phyloP scores from a whole-genome alignment of 2,329 filamentous ascomycete genomes.

The Clarireedia homoeocarpa region DNA sequence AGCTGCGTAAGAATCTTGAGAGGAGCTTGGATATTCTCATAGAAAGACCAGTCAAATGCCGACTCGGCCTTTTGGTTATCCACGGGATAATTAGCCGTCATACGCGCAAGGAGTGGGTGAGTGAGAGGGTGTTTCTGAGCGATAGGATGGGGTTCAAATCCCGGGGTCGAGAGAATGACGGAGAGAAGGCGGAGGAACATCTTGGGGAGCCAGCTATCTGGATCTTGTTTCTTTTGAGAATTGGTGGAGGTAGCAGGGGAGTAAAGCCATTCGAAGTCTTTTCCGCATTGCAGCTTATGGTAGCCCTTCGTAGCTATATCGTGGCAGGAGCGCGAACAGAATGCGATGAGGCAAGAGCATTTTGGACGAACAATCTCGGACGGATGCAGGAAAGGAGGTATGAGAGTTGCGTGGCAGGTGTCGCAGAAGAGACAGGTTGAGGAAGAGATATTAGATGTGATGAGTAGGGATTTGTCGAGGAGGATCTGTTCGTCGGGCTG shows the following conservation, averaged over 20 bases:
- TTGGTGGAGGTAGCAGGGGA: background rate
- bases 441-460: conserved; percentile 12
- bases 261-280: conserved; percentile 21
- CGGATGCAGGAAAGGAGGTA: conserved; percentile 10
- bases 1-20: conserved; percentile 18
- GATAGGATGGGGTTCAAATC: background rate
- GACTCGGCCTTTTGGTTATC: background rate
- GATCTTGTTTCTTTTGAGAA: background rate
- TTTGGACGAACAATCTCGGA: conserved; percentile 1
- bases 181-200: conserved; percentile 20
- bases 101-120: conserved; percentile 18
- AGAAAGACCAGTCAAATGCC: conserved; percentile 17
- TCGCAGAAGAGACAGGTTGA: conserved; percentile 19
- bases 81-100: conserved; percentile 21
- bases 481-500: conserved; percentile 19
- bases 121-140: conserved; percentile 16
- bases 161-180: conserved; percentile 17
- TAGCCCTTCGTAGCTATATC: conserved; percentile 16
- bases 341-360: conserved; percentile 20
- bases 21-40: conserved; percentile 21
- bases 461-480: conserved; percentile 16
- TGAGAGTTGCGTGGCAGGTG: conserved; percentile 19
- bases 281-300: conserved; percentile 21
- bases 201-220: conserved; percentile 14
- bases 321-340: conserved; percentile 20